Evolutionary conservation across 2,329 filamentous ascomycete genomes (phyloP).

Genomic region (Triangularia verruculosa): DNA sequence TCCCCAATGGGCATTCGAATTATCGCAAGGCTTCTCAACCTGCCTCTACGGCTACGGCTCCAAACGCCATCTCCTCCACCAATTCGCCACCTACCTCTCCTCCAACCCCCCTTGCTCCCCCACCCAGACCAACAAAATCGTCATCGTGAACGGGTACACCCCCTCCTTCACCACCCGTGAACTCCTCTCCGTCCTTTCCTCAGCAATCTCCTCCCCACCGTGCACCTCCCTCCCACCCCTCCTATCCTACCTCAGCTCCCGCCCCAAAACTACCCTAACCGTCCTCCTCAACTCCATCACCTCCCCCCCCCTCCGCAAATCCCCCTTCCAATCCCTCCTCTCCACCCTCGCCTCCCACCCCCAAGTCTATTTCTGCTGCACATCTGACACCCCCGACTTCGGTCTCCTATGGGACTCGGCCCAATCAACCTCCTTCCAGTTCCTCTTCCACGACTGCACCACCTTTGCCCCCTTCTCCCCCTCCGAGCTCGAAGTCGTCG

Average conservation of each 20-base stretch:
- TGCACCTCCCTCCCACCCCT: conserved; percentile 66
- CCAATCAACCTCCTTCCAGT: conserved; percentile 77
- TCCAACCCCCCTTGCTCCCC: conserved; percentile 32
- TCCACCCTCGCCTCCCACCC: conserved; percentile 73
- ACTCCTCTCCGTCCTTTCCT: conserved; percentile 65
- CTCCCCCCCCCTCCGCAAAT: conserved; percentile 69
- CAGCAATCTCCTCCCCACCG: conserved; percentile 58
- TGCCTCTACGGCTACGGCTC: conserved; percentile 93
- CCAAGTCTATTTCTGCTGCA: conserved; percentile 69
- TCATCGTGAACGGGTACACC: conserved; percentile 84
- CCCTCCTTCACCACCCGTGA: conserved; percentile 65
- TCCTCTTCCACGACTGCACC: conserved; percentile 90
- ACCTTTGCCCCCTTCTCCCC: conserved; percentile 71
- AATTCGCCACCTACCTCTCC: conserved; percentile 71
- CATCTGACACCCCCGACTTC: conserved; percentile 85
- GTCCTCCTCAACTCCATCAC: conserved; percentile 87
- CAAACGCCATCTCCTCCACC: conserved; percentile 71
- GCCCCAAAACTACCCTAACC: conserved; percentile 49
- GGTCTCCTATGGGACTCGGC: conserved; percentile 85
- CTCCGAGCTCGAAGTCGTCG: conserved; percentile 77
- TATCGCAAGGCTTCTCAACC: conserved; percentile 80
- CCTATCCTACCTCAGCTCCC: conserved; percentile 56
- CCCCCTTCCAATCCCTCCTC: conserved; percentile 67
- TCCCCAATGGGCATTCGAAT: conserved; percentile 88
- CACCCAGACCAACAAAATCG: conserved; percentile 55